These are phyloP conservation scores for Berberis thunbergii DNA, from an alignment of 164 flowering plant species.

Conservation along the genomic window DNA sequence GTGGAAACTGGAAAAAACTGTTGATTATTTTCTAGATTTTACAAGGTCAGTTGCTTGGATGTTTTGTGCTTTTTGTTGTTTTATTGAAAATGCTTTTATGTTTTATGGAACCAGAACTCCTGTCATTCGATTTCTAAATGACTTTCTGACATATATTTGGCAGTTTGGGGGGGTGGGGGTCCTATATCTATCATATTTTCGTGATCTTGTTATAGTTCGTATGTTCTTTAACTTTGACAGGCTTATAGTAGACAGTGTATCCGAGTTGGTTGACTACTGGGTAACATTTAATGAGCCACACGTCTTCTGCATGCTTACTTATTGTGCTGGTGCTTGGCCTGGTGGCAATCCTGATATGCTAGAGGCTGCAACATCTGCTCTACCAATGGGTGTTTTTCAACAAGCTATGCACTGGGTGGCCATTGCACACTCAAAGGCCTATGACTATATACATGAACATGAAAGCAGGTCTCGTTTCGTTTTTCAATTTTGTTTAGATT, in stretches of 20 bases:
- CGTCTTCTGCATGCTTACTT: conserved; percentile 84
- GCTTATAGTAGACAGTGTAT: conserved; percentile 73
- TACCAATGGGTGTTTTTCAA: conserved; percentile 80
- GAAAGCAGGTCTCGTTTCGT: conserved; percentile 27
- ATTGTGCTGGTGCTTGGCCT: conserved; percentile 99
- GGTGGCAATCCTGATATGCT: conserved; percentile 94
- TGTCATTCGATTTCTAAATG: no score
- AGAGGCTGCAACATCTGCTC: conserved; percentile 85
- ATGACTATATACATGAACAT: conserved; percentile 69
- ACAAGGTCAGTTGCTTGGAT: conserved; percentile 44
- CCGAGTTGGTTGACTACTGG: conserved; percentile 91
- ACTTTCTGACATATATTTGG: no score
- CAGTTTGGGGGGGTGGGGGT: no score
- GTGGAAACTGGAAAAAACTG: conserved; percentile 93
- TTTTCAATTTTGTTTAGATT: no score
- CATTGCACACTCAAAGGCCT: conserved; percentile 80
- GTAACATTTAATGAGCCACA: conserved; percentile 97
- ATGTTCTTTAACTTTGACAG: conserved; percentile 28
- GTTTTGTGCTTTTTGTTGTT: background rate
- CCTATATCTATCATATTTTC: no score
- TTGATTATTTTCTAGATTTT: conserved; percentile 84
- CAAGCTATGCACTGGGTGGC: conserved; percentile 92
- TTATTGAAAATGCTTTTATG: background rate
- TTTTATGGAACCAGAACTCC: no score
- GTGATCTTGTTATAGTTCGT: background rate